These are phyloP conservation scores for Mycosphaerella sp. DNA, from an alignment of 2,329 filamentous ascomycete species.

Conservation along the genomic window DNA sequence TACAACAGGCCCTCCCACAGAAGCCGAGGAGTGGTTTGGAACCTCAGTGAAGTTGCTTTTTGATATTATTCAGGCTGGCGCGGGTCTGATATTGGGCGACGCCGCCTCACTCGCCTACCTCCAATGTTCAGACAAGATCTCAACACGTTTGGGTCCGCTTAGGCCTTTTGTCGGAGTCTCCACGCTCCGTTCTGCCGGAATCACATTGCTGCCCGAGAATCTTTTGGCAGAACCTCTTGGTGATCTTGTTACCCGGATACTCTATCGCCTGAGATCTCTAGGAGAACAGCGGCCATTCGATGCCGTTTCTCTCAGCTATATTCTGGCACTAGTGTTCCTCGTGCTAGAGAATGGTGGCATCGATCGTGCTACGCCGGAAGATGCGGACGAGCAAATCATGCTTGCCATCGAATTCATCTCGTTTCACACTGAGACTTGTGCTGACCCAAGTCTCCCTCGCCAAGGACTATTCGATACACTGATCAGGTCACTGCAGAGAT, in stretches of 20 bases:
- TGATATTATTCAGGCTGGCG: conserved; percentile 70
- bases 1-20: conserved; percentile 80
- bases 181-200: conserved; percentile 70
- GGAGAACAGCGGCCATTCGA: conserved; percentile 95
- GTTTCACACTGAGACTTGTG: conserved; percentile 77
- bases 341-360: conserved; percentile 76
- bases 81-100: conserved; percentile 74
- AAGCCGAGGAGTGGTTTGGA: conserved; percentile 82
- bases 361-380: conserved; percentile 60
- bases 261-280: conserved; percentile 85
- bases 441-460: conserved; percentile 69
- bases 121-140: conserved; percentile 67
- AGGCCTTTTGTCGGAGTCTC: conserved; percentile 82
- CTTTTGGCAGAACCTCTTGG: conserved; percentile 76
- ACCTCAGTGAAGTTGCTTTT: conserved; percentile 69
- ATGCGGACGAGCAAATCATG: conserved; percentile 82
- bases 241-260: conserved; percentile 71
- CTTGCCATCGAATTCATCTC: conserved; percentile 82
- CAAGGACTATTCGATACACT: conserved; percentile 65
- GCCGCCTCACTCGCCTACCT: conserved; percentile 72
- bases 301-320: conserved; percentile 77
- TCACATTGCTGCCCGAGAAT: conserved; percentile 64
- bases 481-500: conserved; percentile 76
- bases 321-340: conserved; percentile 72
- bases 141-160: conserved; percentile 66